Evolutionary conservation across 805 yeast genomes (phyloP).

Genomic region (Cyberlindnera mrakii): DNA sequence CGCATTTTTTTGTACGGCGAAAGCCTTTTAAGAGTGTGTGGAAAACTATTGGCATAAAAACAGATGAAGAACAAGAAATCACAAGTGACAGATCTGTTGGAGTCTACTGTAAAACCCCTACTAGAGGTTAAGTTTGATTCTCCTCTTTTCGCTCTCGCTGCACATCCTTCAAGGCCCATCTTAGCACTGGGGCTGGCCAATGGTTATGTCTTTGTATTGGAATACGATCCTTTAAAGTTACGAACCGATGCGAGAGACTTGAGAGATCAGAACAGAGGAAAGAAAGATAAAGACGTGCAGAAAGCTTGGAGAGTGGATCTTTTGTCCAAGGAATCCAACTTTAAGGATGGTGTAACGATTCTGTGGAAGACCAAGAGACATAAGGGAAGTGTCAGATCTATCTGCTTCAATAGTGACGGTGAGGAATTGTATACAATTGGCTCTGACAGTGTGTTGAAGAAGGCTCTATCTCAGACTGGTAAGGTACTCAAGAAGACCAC

Average conservation of each 20-base stretch:
- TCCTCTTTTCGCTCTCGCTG: conserved; percentile 69
- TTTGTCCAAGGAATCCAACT: conserved; percentile 15
- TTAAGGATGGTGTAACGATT: conserved; percentile 26
- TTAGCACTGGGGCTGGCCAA: conserved; percentile 72
- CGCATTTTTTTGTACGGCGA: neutral
- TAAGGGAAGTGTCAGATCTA: conserved; percentile 77
- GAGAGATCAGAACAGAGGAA: conserved; percentile 18
- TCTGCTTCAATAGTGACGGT: conserved; percentile 51
- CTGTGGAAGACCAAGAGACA: conserved; percentile 87
- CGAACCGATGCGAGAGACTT: conserved; percentile 27
- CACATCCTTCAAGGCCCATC: conserved; percentile 69
- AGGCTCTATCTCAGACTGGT: conserved; percentile 67
- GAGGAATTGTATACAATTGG: conserved; percentile 64
- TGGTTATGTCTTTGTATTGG: conserved; percentile 63
- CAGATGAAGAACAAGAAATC: conserved; percentile 15
- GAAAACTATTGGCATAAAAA: conserved; percentile 4
- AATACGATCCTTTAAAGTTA: conserved; percentile 47
- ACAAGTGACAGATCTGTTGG: conserved; percentile 12
- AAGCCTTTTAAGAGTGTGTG: neutral
- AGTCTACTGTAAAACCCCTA: conserved; percentile 24
- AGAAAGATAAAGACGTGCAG: conserved; percentile 24
- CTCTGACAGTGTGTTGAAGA: conserved; percentile 71
- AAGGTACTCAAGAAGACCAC: conserved; percentile 45
- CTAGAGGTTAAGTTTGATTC: conserved; percentile 39
- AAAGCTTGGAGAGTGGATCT: conserved; percentile 42